These are phyloP conservation scores for Pseudopithomyces chartarum DNA, from an alignment of 2,329 filamentous ascomycete species.

Conservation along the genomic window DNA sequence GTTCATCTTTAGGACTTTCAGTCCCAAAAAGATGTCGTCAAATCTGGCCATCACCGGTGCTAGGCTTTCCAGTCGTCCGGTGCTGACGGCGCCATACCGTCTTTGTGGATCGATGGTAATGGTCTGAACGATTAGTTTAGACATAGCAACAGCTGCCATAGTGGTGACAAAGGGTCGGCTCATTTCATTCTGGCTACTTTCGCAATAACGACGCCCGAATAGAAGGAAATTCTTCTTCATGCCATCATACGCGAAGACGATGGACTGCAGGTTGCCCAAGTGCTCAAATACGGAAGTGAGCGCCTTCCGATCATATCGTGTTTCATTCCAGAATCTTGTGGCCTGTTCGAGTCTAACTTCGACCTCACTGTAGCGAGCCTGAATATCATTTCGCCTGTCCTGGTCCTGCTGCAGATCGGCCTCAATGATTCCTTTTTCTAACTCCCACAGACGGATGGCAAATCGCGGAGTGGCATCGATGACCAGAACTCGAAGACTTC, in stretches of 20 bases:
- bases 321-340: conserved; percentile 31
- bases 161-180: conserved; percentile 24
- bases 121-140: conserved; percentile 13
- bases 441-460: conserved; percentile 28
- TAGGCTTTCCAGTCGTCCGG: conserved; percentile 22
- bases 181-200: conserved; percentile 27
- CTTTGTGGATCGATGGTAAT: conserved; percentile 11
- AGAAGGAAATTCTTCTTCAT: conserved; percentile 14
- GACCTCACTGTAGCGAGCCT: not conserved
- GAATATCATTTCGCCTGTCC: not conserved
- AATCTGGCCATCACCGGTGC: conserved; percentile 15
- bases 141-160: conserved; percentile 18
- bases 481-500: conserved; percentile 22
- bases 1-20: conserved; percentile 24
- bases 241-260: conserved; percentile 20
- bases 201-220: conserved; percentile 19
- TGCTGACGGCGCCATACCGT: conserved; percentile 20
- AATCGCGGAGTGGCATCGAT: conserved; percentile 35
- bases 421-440: conserved; percentile 11
- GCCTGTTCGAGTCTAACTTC: conserved; percentile 11
- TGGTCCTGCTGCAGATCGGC: conserved; percentile 9
- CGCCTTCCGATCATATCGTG: conserved; percentile 26
- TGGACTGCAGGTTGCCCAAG: conserved; percentile 20
- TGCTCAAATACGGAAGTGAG: conserved; percentile 22
- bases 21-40: conserved; percentile 12